Percentiles rank a stretch among this genome's conserved stretches.
These are phyloP conservation scores for Clathrospora elynae DNA, from an alignment of 2,329 filamentous ascomycete genomes.

Conservation along the genomic window DNA sequence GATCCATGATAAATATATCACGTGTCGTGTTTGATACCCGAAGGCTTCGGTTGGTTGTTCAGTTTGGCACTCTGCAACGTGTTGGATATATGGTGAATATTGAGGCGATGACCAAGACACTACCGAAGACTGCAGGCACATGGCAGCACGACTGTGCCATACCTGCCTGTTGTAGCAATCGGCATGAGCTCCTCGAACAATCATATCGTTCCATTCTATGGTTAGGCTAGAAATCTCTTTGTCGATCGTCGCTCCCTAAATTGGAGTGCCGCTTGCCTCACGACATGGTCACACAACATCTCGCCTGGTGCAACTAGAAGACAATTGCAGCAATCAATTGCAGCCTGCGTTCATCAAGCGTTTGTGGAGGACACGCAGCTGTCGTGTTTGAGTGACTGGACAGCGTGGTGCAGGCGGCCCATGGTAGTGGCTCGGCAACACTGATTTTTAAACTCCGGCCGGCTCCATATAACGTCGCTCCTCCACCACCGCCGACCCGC, in stretches of 20 bases:
- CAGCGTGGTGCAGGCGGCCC: constrained; percentile 9
- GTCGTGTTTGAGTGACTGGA: constrained; percentile 6
- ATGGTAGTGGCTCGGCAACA: constrained; percentile 23
- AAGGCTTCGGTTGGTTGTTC: no score
- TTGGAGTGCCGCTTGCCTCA: neutral
- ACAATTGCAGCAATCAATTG: neutral
- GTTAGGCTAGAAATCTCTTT: constrained; percentile 2
- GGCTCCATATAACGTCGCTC: constrained; percentile 24
- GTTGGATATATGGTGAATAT: no score
- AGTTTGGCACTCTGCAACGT: no score
- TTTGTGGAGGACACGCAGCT: constrained; percentile 11
- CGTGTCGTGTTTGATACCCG: no score
- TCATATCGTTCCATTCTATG: constrained; percentile 2
- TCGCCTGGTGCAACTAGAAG: neutral
- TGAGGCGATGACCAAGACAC: no score
- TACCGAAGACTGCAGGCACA: no score
- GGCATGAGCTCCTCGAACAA: neutral
- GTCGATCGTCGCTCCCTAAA: constrained; percentile 1
- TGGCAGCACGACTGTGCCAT: no score
- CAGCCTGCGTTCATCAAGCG: no score
- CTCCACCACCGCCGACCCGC: constrained; percentile 21
- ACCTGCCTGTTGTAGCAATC: no score
- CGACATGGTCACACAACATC: neutral
- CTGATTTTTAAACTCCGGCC: constrained; percentile 20
- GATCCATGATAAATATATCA: no score